Conservation (phyloP, 176 grass and related monocot genomes). For the Cenchrus americanus region DNA sequence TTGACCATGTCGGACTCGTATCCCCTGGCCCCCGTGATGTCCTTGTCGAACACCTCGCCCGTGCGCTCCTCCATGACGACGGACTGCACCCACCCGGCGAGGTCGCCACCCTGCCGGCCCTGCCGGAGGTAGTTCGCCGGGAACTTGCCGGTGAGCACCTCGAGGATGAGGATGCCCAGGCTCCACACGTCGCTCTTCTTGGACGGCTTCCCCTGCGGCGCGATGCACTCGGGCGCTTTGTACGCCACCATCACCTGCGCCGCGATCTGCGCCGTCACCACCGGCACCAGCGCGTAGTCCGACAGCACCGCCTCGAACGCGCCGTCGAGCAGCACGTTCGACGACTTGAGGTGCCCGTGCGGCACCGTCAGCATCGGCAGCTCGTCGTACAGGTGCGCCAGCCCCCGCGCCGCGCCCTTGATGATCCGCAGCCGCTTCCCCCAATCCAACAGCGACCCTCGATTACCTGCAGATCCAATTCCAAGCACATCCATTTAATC, state of each 20-base stretch:
- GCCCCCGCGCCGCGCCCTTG: conserved; percentile 60
- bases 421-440: conserved; percentile 66
- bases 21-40: conserved; percentile 17
- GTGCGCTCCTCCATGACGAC: conserved; percentile 57
- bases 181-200: conserved; percentile 99
- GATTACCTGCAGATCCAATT: conserved; percentile 21
- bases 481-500: not conserved
- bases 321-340: conserved; percentile 76
- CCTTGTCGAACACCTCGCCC: conserved; percentile 68
- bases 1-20: conserved; percentile 54
- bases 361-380: conserved; percentile 88
- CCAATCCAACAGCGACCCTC: conserved; percentile 64
- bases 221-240: conserved; percentile 69
- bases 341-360: conserved; percentile 92
- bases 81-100: conserved; percentile 59
- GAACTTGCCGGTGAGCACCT: conserved; percentile 76
- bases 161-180: conserved; percentile 75
- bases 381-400: conserved; percentile 83
- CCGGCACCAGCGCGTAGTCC: conserved; percentile 80
- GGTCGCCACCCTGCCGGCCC: conserved; percentile 52
- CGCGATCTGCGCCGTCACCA: conserved; percentile 63
- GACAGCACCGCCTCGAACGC: conserved; percentile 61
- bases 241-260: conserved; percentile 79
- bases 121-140: conserved; percentile 49
- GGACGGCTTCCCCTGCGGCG: conserved; percentile 54